Evolutionary conservation across 2,329 filamentous ascomycete genomes (phyloP), one percentile per base, ranked within the genome.

Genomic region (Arthrobotrys sinensis): DNA sequence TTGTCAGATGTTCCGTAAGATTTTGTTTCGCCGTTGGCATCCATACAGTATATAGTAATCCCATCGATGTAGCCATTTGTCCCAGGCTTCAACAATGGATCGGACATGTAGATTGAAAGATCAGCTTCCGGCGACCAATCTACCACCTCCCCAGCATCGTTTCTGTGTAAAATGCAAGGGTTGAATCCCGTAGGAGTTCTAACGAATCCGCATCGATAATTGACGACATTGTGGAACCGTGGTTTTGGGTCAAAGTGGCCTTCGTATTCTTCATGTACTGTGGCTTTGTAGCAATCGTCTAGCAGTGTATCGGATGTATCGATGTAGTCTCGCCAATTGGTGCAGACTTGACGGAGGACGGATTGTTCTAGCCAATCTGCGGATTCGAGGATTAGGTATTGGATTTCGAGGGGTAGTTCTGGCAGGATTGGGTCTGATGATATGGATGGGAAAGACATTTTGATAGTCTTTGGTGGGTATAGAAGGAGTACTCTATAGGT

Each of bases 321-420:
- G 36, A 60, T 60, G n/a, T 60, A 60, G 10, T 60, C 16, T 16
- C 40, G 55, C 55, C 55, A 60, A 16, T 36, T 43, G 11, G 19
- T 60, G 36, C 55, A 60, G 55, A 60, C 55, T 21, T 48, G 60
- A 24, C 60, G 60, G 40, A 64, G 48, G 46, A 52, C 14, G 32
- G 64, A 67, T 32, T 43, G 36, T 55, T 52, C 21, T 1, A 53
- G 36, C 64, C 46, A 67, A 34, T 55, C 46, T 45, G 38, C 40
- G 34, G 36, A 60, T 43, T 67, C 64, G 21, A 67, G 46, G 19
- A 67, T 53, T 19, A 67, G 34, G 38, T 45, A 67, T 53, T 67
- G 64, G 46, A 67, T 16, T 38, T 53, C 64, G 34, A 67, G 64
- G 14, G 64, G 64, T 12, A 67, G 36, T 10, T 60, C 55, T 60